Percentiles rank a stretch among this genome's conserved stretches.
These are phyloP conservation scores for Paraconiothyrium brasiliense DNA, from an alignment of 2,329 filamentous ascomycete species.

Conservation along the genomic window DNA sequence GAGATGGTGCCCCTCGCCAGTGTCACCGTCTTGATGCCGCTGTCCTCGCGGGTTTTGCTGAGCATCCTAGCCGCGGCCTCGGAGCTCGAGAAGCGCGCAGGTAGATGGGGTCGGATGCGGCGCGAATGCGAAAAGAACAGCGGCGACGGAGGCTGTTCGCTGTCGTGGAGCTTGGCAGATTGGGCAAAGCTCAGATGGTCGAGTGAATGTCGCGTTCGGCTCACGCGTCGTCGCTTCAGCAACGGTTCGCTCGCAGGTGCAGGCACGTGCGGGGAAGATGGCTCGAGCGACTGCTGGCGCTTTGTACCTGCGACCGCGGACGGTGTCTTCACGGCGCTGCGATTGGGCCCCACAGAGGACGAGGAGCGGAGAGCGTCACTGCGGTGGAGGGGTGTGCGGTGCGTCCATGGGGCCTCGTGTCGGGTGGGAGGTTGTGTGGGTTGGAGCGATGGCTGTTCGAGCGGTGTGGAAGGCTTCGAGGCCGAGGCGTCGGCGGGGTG, in stretches of 20 bases:
- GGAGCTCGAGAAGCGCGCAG: constrained; percentile 65
- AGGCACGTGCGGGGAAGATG: constrained; percentile 12
- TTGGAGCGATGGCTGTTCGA: constrained; percentile 17
- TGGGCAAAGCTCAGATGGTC: constrained; percentile 47
- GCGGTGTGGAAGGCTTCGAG: constrained; percentile 25
- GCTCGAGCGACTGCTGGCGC: constrained; percentile 17
- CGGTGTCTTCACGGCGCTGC: constrained; percentile 25
- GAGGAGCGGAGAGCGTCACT: constrained; percentile 20
- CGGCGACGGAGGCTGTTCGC: constrained; percentile 56
- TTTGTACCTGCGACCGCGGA: constrained; percentile 35
- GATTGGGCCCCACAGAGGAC: constrained; percentile 23
- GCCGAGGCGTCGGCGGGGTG: constrained; percentile 22
- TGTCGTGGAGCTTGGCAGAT: constrained; percentile 26
- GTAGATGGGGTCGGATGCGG: constrained; percentile 55
- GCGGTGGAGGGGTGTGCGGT: constrained; percentile 24
- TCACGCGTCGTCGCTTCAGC: constrained; percentile 43
- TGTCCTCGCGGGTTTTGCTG: constrained; percentile 61
- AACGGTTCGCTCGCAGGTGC: constrained; percentile 42
- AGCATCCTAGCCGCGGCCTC: constrained; percentile 68
- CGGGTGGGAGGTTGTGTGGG: constrained; percentile 6
- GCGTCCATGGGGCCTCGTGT: constrained; percentile 30
- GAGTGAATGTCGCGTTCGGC: constrained; percentile 42
- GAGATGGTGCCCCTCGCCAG: constrained; percentile 58
- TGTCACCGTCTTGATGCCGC: constrained; percentile 61
- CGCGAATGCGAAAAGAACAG: constrained; percentile 63